Evolutionary conservation across 2,329 filamentous ascomycete genomes (phyloP).

Genomic region (Aspergillus viridinutans): DNA sequence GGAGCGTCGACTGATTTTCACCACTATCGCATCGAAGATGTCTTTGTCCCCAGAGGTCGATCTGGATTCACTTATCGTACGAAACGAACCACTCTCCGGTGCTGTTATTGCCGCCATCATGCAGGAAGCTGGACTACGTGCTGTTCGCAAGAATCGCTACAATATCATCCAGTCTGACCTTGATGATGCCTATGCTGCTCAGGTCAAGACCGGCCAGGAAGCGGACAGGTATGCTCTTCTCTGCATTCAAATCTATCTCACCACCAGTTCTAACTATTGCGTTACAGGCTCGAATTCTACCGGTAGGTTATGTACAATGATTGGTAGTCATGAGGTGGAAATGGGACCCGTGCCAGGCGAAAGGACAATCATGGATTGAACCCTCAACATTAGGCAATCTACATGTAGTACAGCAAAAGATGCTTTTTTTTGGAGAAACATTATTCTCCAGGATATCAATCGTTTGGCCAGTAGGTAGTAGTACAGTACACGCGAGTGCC

Average conservation of each 20-base stretch:
- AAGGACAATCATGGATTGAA: constrained; percentile 26
- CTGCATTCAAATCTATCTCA: constrained; percentile 7
- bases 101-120: constrained; percentile 98
- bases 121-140: constrained; percentile 93
- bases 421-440: background rate
- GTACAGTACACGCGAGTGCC: background rate
- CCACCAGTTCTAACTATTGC: constrained; percentile 37
- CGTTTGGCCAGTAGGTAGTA: background rate
- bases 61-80: constrained; percentile 89
- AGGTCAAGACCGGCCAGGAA: constrained; percentile 80
- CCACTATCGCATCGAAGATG: constrained; percentile 96
- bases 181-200: constrained; percentile 93
- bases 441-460: constrained; percentile 8
- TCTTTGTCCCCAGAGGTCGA: constrained; percentile 94
- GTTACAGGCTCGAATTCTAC: constrained; percentile 87
- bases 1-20: constrained; percentile 94
- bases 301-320: constrained; percentile 42
- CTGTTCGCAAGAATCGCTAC: constrained; percentile 95
- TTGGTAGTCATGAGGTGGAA: constrained; percentile 8
- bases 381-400: constrained; percentile 22
- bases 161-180: constrained; percentile 98
- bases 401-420: constrained; percentile 16
- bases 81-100: constrained; percentile 91
- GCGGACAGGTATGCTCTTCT: constrained; percentile 51
- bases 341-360: constrained; percentile 16